Conservation (phyloP, 2,329 filamentous ascomycete genomes). For the Trichophyton simii region DNA sequence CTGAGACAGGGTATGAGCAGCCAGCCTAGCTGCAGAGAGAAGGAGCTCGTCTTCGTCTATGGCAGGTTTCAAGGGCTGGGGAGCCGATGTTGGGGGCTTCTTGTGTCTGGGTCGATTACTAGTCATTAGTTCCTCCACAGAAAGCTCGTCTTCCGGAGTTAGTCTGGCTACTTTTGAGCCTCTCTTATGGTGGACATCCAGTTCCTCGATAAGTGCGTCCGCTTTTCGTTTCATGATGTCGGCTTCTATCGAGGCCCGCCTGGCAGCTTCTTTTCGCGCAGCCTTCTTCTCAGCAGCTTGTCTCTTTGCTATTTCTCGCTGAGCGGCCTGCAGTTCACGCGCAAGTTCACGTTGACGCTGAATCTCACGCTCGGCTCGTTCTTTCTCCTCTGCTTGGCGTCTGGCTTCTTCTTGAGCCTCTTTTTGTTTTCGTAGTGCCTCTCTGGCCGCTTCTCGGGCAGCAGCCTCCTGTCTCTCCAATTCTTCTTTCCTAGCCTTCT, state of each 20-base stretch:
- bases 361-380: constrained; percentile 8
- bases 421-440: neutral
- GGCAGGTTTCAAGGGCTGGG: constrained; percentile 8
- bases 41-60: constrained; percentile 33
- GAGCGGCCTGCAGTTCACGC: constrained; percentile 9
- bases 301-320: constrained; percentile 11
- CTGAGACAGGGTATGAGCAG: constrained; percentile 27
- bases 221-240: constrained; percentile 14
- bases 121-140: constrained; percentile 13
- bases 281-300: constrained; percentile 9
- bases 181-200: neutral
- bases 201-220: constrained; percentile 3
- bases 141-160: constrained; percentile 7
- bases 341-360: constrained; percentile 9
- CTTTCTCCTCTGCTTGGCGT: constrained; percentile 7
- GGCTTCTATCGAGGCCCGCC: constrained; percentile 10
- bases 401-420: constrained; percentile 6
- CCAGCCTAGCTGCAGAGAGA: constrained; percentile 30
- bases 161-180: constrained; percentile 8
- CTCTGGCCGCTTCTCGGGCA: neutral
- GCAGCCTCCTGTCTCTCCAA: constrained; percentile 3
- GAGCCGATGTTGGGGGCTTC: constrained; percentile 5
- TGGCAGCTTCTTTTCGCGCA: constrained; percentile 7
- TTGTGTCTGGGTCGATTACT: constrained; percentile 8
- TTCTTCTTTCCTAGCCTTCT: constrained; percentile 9